Percentiles rank a stretch among this genome's conserved stretches.
phyloP scores from a whole-genome alignment of 129 eudicot genomes.

The Mikania micrantha region DNA sequence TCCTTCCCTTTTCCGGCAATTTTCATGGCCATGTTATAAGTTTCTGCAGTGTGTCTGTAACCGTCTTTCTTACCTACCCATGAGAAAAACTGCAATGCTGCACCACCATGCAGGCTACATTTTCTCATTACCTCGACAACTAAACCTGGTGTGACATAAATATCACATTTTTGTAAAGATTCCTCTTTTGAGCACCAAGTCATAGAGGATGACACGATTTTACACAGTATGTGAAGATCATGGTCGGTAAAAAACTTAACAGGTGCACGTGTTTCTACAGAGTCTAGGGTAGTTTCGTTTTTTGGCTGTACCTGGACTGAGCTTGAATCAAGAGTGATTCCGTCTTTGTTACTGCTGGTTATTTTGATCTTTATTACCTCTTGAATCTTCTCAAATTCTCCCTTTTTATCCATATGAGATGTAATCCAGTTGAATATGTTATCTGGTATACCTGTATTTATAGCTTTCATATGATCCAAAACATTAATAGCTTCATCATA shows the following conservation, averaged over 20 bases:
- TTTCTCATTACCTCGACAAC: constrained; percentile 47
- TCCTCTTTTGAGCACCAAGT: constrained; percentile 54
- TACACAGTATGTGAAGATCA: constrained; percentile 38
- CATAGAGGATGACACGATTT: constrained; percentile 54
- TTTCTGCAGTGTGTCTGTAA: constrained; percentile 50
- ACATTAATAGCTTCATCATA: constrained; percentile 56
- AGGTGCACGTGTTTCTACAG: background rate
- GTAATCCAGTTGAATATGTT: constrained; percentile 28
- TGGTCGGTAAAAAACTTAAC: constrained; percentile 24
- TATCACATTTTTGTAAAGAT: constrained; percentile 37
- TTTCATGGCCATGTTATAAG: constrained; percentile 82
- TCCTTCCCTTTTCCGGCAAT: constrained; percentile 78
- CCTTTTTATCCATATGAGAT: constrained; percentile 44
- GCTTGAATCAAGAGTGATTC: background rate
- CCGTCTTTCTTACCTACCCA: constrained; percentile 65
- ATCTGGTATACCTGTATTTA: constrained; percentile 31
- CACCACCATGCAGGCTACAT: constrained; percentile 37
- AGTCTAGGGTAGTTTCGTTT: constrained; percentile 6
- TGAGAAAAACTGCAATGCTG: constrained; percentile 57
- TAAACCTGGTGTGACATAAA: constrained; percentile 50
- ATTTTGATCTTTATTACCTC: constrained; percentile 31
- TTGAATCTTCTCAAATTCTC: constrained; percentile 33
- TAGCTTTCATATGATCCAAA: constrained; percentile 44
- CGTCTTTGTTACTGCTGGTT: constrained; percentile 1
- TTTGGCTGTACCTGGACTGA: background rate